phyloP scores from a whole-genome alignment of 148 eudicot genomes.

The Cornus suecica region DNA sequence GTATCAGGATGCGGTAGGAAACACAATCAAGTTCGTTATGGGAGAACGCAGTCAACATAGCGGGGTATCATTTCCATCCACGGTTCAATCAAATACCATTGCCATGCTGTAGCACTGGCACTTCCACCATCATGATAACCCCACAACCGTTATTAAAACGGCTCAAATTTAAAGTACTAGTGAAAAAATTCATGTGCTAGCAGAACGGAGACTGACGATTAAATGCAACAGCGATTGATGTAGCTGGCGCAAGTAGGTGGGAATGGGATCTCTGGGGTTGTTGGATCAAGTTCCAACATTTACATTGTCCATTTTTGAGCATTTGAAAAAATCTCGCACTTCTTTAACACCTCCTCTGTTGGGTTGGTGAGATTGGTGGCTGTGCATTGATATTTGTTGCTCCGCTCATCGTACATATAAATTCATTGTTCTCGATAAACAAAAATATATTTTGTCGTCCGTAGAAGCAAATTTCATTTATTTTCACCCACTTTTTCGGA shows the following conservation, averaged over 20 bases:
- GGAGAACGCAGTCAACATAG: neutral
- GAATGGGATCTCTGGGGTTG: neutral
- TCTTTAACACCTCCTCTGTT: neutral
- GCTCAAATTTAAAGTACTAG: neutral
- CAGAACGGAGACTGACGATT: too few relatives aligned
- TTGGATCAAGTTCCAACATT: neutral
- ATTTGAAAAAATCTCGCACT: neutral
- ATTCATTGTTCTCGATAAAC: neutral
- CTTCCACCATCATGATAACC: too few relatives aligned
- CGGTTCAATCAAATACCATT: neutral
- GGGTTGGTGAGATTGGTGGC: neutral
- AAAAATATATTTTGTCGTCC: neutral
- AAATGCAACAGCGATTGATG: neutral
- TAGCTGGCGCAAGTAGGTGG: neutral
- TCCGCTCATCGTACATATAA: neutral
- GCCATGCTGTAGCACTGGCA: neutral
- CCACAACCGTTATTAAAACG: neutral
- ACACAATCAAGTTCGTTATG: neutral
- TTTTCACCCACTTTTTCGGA: neutral
- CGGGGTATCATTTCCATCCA: neutral
- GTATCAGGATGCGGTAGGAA: neutral
- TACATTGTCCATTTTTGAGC: neutral
- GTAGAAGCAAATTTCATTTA: neutral
- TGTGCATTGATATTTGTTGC: neutral
- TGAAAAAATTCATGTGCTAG: too few relatives aligned